Percentiles rank a stretch among this genome's conserved stretches.
phyloP scores from a whole-genome alignment of 345 rosid species.

The Acer saccharum region DNA sequence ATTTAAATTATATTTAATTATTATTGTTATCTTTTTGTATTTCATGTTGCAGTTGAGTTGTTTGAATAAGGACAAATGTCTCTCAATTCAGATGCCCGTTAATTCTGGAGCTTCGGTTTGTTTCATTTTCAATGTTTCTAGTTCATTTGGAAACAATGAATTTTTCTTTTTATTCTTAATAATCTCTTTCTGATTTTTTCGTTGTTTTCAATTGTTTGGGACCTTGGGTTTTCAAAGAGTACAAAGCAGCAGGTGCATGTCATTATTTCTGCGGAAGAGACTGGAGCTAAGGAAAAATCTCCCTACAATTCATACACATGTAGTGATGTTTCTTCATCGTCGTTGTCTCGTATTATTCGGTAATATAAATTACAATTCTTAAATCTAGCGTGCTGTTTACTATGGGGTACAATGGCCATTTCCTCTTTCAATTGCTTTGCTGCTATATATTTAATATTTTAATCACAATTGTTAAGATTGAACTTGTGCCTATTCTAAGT shows the following conservation, averaged over 20 bases:
- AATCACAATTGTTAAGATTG: background rate
- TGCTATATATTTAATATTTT: background rate
- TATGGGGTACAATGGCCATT: background rate
- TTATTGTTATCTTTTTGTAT: constrained; percentile 5
- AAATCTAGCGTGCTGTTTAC: background rate
- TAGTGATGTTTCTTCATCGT: constrained; percentile 69
- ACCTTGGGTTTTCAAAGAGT: constrained; percentile 44
- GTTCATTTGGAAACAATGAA: background rate
- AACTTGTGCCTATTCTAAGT: background rate
- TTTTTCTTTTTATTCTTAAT: background rate
- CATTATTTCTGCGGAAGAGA: constrained; percentile 81
- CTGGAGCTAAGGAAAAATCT: constrained; percentile 84
- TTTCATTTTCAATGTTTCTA: constrained; percentile 20
- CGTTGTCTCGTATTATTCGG: constrained; percentile 76
- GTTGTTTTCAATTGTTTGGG: constrained; percentile 12
- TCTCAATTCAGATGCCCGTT: constrained; percentile 69
- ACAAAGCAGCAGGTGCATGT: constrained; percentile 63
- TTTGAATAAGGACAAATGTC: constrained; percentile 63
- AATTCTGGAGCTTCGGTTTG: constrained; percentile 64
- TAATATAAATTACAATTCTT: constrained; percentile 32
- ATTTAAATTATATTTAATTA: background rate
- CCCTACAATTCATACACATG: constrained; percentile 71
- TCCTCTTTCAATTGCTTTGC: background rate
- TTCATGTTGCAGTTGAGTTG: constrained; percentile 59
- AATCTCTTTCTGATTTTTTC: background rate